Evolutionary conservation across 352 stramenopile genomes (phyloP), one percentile per base, ranked within the genome.

Genomic region (Pseudoperonospora humuli): DNA sequence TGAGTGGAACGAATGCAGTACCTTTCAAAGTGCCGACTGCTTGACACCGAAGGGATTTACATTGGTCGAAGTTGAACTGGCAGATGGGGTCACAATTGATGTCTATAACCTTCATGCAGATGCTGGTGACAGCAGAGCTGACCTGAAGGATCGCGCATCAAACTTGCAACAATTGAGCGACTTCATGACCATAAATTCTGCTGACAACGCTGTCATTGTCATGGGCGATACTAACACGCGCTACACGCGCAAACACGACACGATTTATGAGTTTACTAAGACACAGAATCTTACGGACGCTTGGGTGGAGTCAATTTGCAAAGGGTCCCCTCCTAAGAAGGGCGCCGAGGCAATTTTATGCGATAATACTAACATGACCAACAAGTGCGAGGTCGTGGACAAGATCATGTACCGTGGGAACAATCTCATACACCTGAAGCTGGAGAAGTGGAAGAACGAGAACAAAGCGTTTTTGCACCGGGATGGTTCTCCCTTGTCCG

Each of bases 11-110:
- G 61, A 52, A 17, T 80, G 68, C 42, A 80, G 55, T 46, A 72
- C 57, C 27, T 49, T 61, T 40, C 62, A 80, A 3, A 55, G 65
- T 14, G 53, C 56, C 26, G 68, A 80, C 51, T 80, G 68, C 46
- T 52, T 80, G 37, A 80, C 68, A 5, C 68, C 68, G 10, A 80
- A 80, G 53, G 68, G 68, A 11, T 80, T 80, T 39, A 80, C 65
- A 5, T 48, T 63, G 26, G 36, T 71, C 26, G 49, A 64, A 27
- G 44, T 80, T 31, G 48, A 75, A 39, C 45, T 80, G 33, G 65
- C 50, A 0, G 59, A 72, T 10, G 68, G 68, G 21, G 59, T 67
- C 28, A 54, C 45, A 8, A 29, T 76, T 19, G 65, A 76, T 38
- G 39, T 76, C 7, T 80, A 80, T 54, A 80, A 76, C 39, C 48